Evolutionary conservation across 345 rosid genomes (phyloP).

Genomic region (Garcia nutans): DNA sequence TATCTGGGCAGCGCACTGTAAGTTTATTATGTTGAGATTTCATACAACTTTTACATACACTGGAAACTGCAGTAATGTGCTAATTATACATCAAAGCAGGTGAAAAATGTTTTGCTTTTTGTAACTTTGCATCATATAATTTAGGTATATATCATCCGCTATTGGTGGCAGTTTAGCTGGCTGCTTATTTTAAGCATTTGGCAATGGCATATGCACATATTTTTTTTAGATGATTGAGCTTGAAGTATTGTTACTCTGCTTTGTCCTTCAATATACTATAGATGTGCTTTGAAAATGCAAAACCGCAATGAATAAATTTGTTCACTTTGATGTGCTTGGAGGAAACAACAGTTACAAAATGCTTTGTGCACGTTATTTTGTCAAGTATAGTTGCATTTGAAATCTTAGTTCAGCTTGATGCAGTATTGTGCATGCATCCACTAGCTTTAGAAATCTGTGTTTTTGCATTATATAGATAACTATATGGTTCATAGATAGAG

Average conservation of each 20-base stretch:
- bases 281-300: neutral
- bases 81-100: too few relatives aligned
- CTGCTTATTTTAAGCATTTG: neutral
- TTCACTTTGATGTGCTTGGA: neutral
- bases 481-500: slow-evolving; percentile 1
- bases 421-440: neutral
- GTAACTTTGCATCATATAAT: neutral
- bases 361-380: slow-evolving; percentile 15
- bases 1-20: slow-evolving; percentile 21
- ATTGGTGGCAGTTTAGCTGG: neutral
- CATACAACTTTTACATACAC: slow-evolving; percentile 4
- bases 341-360: neutral
- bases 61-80: neutral
- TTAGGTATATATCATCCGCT: neutral
- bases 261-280: neutral
- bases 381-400: neutral
- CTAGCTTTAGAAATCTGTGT: neutral
- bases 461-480: neutral
- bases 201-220: neutral
- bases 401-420: neutral
- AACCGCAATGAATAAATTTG: neutral
- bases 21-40: slow-evolving; percentile 10
- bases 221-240: slow-evolving; percentile 11
- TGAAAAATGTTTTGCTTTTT: neutral
- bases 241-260: neutral